Conservation (phyloP, 352 stramenopile genomes). For the Peronospora farinosa region DNA sequence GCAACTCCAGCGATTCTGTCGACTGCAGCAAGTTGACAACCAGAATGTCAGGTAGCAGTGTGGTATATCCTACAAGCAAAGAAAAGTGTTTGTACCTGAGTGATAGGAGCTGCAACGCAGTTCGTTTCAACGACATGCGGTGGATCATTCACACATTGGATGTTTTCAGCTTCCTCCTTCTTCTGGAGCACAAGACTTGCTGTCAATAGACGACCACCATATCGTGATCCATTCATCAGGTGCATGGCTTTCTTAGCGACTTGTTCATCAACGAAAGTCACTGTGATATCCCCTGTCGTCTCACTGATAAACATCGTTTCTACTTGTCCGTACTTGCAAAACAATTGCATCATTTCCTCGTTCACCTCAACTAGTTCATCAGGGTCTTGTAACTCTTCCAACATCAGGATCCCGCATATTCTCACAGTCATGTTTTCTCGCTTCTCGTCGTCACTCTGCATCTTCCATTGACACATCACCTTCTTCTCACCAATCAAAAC, state of each 20-base stretch:
- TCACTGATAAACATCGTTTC: conserved; percentile 10
- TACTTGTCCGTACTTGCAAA: conserved; percentile 18
- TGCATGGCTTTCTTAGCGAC: conserved; percentile 15
- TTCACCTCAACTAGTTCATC: too few relatives aligned
- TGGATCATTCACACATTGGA: neutral
- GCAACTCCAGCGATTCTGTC: conserved; percentile 16
- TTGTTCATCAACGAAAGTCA: conserved; percentile 14
- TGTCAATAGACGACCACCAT: conserved; percentile 30
- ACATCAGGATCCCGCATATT: too few relatives aligned
- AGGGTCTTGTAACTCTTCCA: too few relatives aligned
- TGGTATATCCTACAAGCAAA: neutral
- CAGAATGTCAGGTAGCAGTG: neutral
- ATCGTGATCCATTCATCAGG: conserved; percentile 24
- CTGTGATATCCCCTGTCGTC: conserved; percentile 9
- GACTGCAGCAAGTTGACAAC: conserved; percentile 1
- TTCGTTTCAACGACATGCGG: conserved; percentile 2
- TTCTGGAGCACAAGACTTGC: neutral
- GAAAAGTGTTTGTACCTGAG: conserved; percentile 12
- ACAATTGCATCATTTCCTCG: conserved; percentile 27
- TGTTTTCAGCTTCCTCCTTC: neutral
- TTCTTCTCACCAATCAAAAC: too few relatives aligned
- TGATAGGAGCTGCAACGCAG: neutral
- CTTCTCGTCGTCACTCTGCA: too few relatives aligned
- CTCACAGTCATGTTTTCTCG: too few relatives aligned
- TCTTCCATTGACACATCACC: too few relatives aligned